Evolutionary conservation across 768 basidiomycete genomes (phyloP), one percentile per base, ranked within the genome.

Genomic region (Leucocoprinus birnbaumii): DNA sequence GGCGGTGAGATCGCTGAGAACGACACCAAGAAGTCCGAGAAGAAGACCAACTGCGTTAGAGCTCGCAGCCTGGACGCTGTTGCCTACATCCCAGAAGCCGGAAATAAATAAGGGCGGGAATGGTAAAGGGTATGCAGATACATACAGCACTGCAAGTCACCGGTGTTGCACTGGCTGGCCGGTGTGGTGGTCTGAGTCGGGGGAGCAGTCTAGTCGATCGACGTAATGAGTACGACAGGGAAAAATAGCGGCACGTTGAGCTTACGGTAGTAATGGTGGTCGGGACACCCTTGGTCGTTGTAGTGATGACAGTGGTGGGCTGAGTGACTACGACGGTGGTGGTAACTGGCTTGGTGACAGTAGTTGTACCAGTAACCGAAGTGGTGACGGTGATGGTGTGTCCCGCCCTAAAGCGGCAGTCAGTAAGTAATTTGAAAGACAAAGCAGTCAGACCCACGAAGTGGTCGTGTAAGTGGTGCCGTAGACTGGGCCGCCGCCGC

Each of bases 11-110:
- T 56, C 52, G 1, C 41, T 11, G 31, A 71, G 57, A 50, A 65
- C 64, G 48, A 73, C 59, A 37, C 67, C 68, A 43, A 73, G 66
- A 48, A 72, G 67, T 37, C 65, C 68, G 14, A 69, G 52, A 46
- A 71, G 53, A 13, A 59, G 21, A 18, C 59, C 52, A 45, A 61
- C 63, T 19, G 51, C 24, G 38, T 48, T 41, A 48, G 60, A 59
- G 53, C 47, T 55, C 11, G 67, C 61, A 46, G 62, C 21, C 31
- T 58, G 50, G 16, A 44, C 27, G 45, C 44, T 50, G 25, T 24
- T 40, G 35, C 48, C 45, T 45, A 37, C 26, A 35, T 43, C 31
- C 51, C 48, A 31, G 2, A 45, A 13, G 11, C 11, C 31, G 11
- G 11, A 50, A 21, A 25, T 38, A 18, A 40, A 11, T 13, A 14